Evolutionary conservation across 1,284 basidiomycete genomes (phyloP).

Genomic region (Apiotrichum sp.): DNA sequence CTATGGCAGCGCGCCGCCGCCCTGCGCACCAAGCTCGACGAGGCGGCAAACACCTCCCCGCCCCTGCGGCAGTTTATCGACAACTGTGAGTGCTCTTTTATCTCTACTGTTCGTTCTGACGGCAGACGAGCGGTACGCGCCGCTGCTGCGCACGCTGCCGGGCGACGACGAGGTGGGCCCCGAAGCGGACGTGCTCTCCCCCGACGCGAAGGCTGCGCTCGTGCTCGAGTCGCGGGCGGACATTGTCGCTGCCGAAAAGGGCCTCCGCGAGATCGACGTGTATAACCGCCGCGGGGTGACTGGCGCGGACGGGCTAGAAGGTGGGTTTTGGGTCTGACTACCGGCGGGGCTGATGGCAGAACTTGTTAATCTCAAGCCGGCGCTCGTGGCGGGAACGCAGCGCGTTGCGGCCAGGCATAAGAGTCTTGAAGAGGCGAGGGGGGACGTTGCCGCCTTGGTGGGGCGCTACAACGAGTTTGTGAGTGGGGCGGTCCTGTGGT

Average conservation of each 20-base stretch:
- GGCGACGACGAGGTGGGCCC: not conserved
- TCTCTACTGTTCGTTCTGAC: not conserved
- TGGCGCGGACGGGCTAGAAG: conserved; percentile 32
- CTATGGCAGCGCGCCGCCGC: conserved; percentile 18
- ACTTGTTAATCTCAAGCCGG: conserved; percentile 21
- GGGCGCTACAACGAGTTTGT: conserved; percentile 37
- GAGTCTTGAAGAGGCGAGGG: conserved; percentile 18
- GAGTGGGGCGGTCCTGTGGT: conserved; percentile 17
- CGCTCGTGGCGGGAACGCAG: conserved; percentile 15
- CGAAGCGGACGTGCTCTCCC: conserved; percentile 23
- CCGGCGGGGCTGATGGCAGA: conserved; percentile 26
- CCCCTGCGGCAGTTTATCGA: conserved; percentile 30
- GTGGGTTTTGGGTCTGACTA: conserved; percentile 24
- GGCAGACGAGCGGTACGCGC: conserved; percentile 31
- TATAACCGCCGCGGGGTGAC: conserved; percentile 27
- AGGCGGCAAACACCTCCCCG: conserved; percentile 21
- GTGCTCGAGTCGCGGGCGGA: conserved; percentile 35
- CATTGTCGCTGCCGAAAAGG: conserved; percentile 32
- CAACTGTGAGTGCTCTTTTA: conserved; percentile 25
- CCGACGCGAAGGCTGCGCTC: conserved; percentile 28
- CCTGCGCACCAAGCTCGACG: conserved; percentile 23
- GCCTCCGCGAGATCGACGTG: conserved; percentile 37
- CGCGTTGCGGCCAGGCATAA: conserved; percentile 5
- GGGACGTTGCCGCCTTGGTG: conserved; percentile 25
- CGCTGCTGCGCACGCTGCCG: conserved; percentile 18